Percentiles rank a stretch among this genome's conserved stretches.
Conservation (phyloP, 768 basidiomycete genomes). For the Gloeostereum incarnatum region DNA sequence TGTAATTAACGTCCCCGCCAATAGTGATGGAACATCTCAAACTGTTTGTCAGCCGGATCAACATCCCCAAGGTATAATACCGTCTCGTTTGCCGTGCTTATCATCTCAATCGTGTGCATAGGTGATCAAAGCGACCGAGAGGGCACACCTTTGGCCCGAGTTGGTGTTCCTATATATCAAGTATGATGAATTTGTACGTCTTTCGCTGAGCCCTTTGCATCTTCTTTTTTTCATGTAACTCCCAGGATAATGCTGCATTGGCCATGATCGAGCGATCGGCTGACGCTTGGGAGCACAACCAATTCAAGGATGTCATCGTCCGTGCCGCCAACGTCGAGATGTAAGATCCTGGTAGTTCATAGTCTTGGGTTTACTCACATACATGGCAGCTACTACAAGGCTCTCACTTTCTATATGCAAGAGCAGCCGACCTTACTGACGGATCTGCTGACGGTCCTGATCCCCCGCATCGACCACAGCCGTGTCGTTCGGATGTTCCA, state of each 20-base stretch:
- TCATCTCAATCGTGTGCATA: slow-evolving; percentile 11
- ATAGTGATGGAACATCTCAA: slow-evolving; percentile 99
- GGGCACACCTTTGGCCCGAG: slow-evolving; percentile 96
- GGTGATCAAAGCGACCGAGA: slow-evolving; percentile 94
- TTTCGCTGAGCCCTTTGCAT: background rate
- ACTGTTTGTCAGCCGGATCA: slow-evolving; percentile 90
- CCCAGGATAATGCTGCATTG: slow-evolving; percentile 89
- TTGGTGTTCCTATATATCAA: slow-evolving; percentile 98
- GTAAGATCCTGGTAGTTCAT: slow-evolving; percentile 26
- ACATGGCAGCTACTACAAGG: slow-evolving; percentile 77
- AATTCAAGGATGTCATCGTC: slow-evolving; percentile 98
- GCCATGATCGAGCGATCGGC: slow-evolving; percentile 98
- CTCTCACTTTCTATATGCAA: slow-evolving; percentile 88
- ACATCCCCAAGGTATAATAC: slow-evolving; percentile 78
- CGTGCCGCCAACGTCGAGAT: slow-evolving; percentile 98
- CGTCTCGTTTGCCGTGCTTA: slow-evolving; percentile 1
- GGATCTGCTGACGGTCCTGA: slow-evolving; percentile 86
- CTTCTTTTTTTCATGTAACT: slow-evolving; percentile 2
- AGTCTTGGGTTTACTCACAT: slow-evolving; percentile 8
- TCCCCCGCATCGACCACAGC: slow-evolving; percentile 89
- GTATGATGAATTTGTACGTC: slow-evolving; percentile 85
- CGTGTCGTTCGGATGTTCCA: slow-evolving; percentile 95
- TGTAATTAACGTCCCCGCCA: no score
- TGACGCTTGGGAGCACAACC: slow-evolving; percentile 99
- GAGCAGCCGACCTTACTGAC: slow-evolving; percentile 91